Percentiles rank a stretch among this genome's conserved stretches.
Conservation (phyloP, 176 grass and related monocot genomes). For the Cymbopogon citratus region DNA sequence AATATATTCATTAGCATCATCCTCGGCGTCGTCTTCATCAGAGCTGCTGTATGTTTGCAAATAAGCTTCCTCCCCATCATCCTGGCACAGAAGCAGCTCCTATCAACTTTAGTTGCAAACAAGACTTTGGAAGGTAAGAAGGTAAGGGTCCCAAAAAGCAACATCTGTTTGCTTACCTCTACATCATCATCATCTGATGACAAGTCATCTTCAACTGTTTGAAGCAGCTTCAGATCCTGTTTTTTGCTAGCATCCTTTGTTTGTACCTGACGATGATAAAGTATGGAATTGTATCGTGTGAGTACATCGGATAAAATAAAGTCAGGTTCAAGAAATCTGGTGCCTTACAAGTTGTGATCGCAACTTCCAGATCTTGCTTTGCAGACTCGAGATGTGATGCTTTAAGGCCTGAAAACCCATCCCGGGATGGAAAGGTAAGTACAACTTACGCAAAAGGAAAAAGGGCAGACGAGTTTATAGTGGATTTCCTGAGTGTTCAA, state of each 20-base stretch:
- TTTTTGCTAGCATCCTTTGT: constrained; percentile 38
- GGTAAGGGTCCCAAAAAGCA: not conserved
- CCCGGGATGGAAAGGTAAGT: constrained; percentile 8
- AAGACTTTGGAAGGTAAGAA: not conserved
- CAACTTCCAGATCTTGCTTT: constrained; percentile 61
- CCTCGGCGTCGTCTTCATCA: constrained; percentile 38
- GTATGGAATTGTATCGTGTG: not conserved
- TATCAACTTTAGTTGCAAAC: not conserved
- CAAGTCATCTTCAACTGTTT: constrained; percentile 37
- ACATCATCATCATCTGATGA: constrained; percentile 40
- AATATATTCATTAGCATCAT: constrained; percentile 33
- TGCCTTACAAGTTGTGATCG: constrained; percentile 65
- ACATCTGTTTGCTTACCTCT: constrained; percentile 43
- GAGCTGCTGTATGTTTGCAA: constrained; percentile 59
- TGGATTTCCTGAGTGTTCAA: not conserved
- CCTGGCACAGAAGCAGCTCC: constrained; percentile 42
- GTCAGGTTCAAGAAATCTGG: not conserved
- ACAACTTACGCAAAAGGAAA: not conserved
- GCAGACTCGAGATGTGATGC: constrained; percentile 69
- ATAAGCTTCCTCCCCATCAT: constrained; percentile 90
- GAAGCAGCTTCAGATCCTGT: constrained; percentile 33
- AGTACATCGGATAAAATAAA: not conserved
- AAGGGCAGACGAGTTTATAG: not conserved
- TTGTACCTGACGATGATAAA: constrained; percentile 35
- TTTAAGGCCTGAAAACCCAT: constrained; percentile 62